These are phyloP conservation scores for Clavispora asparagi DNA, from an alignment of 805 yeast genomes.

Conservation along the genomic window DNA sequence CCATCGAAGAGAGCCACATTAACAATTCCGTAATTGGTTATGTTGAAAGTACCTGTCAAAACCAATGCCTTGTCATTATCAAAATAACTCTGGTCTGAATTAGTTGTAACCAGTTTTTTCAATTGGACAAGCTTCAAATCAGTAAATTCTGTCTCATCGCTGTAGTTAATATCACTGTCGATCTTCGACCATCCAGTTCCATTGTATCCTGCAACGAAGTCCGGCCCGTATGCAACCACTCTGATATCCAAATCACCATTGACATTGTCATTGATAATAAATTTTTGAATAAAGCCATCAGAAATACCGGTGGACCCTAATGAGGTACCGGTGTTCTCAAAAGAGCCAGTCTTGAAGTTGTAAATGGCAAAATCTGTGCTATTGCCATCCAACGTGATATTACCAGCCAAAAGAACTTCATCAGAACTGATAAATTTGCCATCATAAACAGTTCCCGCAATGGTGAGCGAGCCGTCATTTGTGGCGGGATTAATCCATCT, in stretches of 20 bases:
- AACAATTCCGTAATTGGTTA: slow-evolving; percentile 49
- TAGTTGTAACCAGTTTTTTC: slow-evolving; percentile 21
- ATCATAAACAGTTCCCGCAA: slow-evolving; percentile 46
- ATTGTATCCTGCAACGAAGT: slow-evolving; percentile 38
- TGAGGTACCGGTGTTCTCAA: slow-evolving; percentile 13
- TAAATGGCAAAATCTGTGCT: slow-evolving; percentile 46
- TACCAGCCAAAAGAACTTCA: slow-evolving; percentile 46
- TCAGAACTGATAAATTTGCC: slow-evolving; percentile 42
- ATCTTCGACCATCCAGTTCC: slow-evolving; percentile 46
- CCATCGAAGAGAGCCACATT: slow-evolving; percentile 67
- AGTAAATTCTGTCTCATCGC: slow-evolving; percentile 31
- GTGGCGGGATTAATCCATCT: slow-evolving; percentile 49
- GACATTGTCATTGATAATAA: slow-evolving; percentile 41
- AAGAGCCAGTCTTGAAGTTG: slow-evolving; percentile 41
- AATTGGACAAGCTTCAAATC: slow-evolving; percentile 43
- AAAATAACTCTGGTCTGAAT: slow-evolving; percentile 32
- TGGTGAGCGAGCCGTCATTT: slow-evolving; percentile 12
- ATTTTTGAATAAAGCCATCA: slow-evolving; percentile 25
- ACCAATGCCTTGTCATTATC: slow-evolving; percentile 43
- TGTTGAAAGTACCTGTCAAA: slow-evolving; percentile 51
- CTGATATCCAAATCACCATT: slow-evolving; percentile 36
- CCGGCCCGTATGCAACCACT: slow-evolving; percentile 29
- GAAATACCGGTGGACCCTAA: slow-evolving; percentile 19
- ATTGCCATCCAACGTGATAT: slow-evolving; percentile 37
- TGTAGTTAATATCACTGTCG: slow-evolving; percentile 25